These are phyloP conservation scores for Evernia prunastri DNA, from an alignment of 495 filamentous ascomycete species.

Conservation along the genomic window DNA sequence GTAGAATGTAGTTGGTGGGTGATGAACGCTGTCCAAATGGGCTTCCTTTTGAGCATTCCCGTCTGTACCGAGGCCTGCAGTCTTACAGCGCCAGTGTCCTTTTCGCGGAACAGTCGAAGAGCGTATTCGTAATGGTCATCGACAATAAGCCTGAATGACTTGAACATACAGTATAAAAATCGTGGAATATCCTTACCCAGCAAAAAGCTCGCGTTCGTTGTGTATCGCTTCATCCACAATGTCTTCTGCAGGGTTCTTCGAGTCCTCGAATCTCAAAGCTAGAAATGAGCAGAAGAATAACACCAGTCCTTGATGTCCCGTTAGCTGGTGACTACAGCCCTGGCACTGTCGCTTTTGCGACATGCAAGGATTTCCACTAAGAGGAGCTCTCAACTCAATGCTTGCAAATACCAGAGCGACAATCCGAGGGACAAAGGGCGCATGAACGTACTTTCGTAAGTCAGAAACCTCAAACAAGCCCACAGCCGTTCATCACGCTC, in stretches of 20 bases:
- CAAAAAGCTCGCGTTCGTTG: slow-evolving; percentile 60
- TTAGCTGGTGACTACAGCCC: too few species aligned
- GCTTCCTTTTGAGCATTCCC: slow-evolving; percentile 29
- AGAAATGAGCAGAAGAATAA: slow-evolving; percentile 72
- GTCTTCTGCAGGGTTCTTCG: slow-evolving; percentile 41
- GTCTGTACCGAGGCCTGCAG: slow-evolving; percentile 36
- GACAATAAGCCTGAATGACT: slow-evolving; percentile 53
- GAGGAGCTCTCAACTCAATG: too few species aligned
- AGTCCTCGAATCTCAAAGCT: slow-evolving; percentile 65
- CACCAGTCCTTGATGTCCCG: slow-evolving; percentile 52
- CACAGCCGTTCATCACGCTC: slow-evolving; percentile 28
- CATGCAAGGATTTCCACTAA: slow-evolving; percentile 11
- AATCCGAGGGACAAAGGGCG: too few species aligned
- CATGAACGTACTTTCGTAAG: slow-evolving; percentile 19
- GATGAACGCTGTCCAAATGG: slow-evolving; percentile 74
- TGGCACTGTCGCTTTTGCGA: too few species aligned
- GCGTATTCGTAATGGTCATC: slow-evolving; percentile 68
- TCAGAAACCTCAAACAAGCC: slow-evolving; percentile 18
- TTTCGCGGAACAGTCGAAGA: slow-evolving; percentile 65
- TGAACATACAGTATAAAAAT: background rate
- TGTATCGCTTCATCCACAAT: slow-evolving; percentile 55
- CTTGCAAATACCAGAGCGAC: too few species aligned
- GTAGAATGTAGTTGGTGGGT: slow-evolving; percentile 51
- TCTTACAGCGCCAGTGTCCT: slow-evolving; percentile 52
- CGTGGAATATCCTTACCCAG: slow-evolving; percentile 48